phyloP scores from a whole-genome alignment of 495 filamentous ascomycete species.

The Aspergillus leporis region DNA sequence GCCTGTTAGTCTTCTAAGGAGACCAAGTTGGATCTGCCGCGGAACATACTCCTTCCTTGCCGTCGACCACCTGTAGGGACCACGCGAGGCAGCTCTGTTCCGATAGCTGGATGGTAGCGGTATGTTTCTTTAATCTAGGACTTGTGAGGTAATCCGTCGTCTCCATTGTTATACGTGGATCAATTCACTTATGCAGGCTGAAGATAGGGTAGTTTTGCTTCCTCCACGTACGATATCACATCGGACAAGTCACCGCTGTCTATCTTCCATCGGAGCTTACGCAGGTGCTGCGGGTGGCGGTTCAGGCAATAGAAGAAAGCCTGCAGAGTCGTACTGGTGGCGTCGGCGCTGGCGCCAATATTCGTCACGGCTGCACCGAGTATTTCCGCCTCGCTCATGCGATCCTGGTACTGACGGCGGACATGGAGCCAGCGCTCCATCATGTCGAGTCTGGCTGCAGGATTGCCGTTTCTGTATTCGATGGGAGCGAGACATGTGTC shows the following conservation, averaged over 20 bases:
- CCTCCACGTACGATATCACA: constrained; percentile 27
- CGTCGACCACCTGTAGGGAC: constrained; percentile 30
- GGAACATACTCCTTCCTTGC: constrained; percentile 34
- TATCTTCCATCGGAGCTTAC: constrained; percentile 35
- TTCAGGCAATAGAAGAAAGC: constrained; percentile 38
- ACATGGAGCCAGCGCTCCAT: constrained; percentile 45
- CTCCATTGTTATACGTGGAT: not conserved
- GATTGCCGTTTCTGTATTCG: constrained; percentile 35
- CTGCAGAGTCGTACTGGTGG: constrained; percentile 39
- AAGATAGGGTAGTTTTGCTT: constrained; percentile 34
- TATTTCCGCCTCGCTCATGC: constrained; percentile 42
- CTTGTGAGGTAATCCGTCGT: not conserved
- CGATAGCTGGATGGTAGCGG: constrained; percentile 40
- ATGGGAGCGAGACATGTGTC: constrained; percentile 43
- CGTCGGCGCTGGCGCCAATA: constrained; percentile 48
- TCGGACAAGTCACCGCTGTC: constrained; percentile 31
- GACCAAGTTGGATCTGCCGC: not conserved
- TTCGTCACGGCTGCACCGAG: constrained; percentile 37
- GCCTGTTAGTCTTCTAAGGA: not conserved
- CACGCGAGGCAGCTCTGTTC: constrained; percentile 28
- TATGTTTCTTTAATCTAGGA: constrained; percentile 52
- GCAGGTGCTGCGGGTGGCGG: constrained; percentile 32
- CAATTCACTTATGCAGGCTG: constrained; percentile 34
- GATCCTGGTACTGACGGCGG: constrained; percentile 36
- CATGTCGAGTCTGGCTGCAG: constrained; percentile 41